Evolutionary conservation across 352 stramenopile genomes (phyloP), one percentile per base, ranked within the genome.

Genomic region (Globisporangium apiculatum): DNA sequence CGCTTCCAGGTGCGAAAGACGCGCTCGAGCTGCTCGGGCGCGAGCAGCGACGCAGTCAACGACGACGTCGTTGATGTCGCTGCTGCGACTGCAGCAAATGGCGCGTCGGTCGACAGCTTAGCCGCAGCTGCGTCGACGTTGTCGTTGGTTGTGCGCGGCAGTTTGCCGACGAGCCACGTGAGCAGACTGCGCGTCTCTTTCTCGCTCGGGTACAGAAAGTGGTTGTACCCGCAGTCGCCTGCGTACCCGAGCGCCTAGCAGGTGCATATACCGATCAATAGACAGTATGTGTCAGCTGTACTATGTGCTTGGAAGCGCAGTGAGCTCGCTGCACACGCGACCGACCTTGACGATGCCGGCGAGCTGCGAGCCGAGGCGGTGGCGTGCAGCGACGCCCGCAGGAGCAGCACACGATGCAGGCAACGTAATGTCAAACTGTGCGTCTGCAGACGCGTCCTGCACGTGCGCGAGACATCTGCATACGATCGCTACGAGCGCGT

Each of bases 141-240:
- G 40, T 57, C 63, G 1, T n/a, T 7, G 2, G 24, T 64, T 55
- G 61, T 64, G 9, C 67, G 73, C 35, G 86, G 84, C 8, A 96
- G 46, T 55, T 89, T 91, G 37, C 83, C 69, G 14, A 96, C 77
- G 4, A 96, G 60, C 79, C 79, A 96, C 42, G 81, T 83, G 41
- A 96, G 62, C 48, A 96, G 86, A 7, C 68, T 75, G 10, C 80
- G 74, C 53, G 87, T 91, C 50, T 92, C 79, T 55, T 86, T 86
- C 67, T 92, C 87, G 15, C 60, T 91, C 15, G 87, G 87, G 61
- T 96, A 96, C 59, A 96, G 61, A 49, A 96, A 90, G 63, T 94
- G 76, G 57, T 94, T 94, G 67, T 96, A 96, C 0, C 87, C 85
- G 55, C 83, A 94, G 52, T 96, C 85, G 14, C 83, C 82, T 17